Evolutionary conservation across 371 early-diverging fungal species (phyloP), one percentile per base, ranked within the genome.

Genomic region (Rhizopus microsporus): DNA sequence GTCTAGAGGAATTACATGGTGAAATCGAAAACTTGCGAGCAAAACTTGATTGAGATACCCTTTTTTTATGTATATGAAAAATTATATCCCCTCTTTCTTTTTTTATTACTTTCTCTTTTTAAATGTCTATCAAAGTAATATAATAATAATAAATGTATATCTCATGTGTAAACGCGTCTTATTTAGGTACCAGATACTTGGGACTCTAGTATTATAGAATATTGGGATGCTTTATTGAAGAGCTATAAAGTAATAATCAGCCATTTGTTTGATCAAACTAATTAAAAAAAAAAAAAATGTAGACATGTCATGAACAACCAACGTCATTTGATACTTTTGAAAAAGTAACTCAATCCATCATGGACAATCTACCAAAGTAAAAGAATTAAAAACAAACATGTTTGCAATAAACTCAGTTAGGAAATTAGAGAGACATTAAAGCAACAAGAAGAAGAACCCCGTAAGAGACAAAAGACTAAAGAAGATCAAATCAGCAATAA

Each of bases 1-100:
- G 89, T 37, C 56, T 94, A 51, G 80, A 77, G 10, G 96, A 96
- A 45, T 63, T 96, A 10, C 87, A 78, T 35, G 54, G 33, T 4
- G 96, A 94, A 74, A 88, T 93, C 15, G 73, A 69, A 8, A 46
- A 59, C 15, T 44, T 78, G 37, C 62, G 54, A 32, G 23, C 47
- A 8, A 29, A 50, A 4, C 38, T 61, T 5, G 38, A 31, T 50
- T 23, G 49, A 43, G 33, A 47, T 13, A 38, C 38, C 13, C 10
- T 38, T 7, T 13, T 38, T 38, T 38, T 7, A 38, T 38, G 1
- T 38, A 38, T 9, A 38, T 38, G 13, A 7, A 38, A 38, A 9
- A 13, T 38, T 38, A 13, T 38, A 13, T 38, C 13, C 10, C 10
- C 38, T 9, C 13, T 38, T 38, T 13, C 38, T 43, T 43, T 43